Conservation (phyloP, 805 yeast genomes). For the Lipomyces yamadae region DNA sequence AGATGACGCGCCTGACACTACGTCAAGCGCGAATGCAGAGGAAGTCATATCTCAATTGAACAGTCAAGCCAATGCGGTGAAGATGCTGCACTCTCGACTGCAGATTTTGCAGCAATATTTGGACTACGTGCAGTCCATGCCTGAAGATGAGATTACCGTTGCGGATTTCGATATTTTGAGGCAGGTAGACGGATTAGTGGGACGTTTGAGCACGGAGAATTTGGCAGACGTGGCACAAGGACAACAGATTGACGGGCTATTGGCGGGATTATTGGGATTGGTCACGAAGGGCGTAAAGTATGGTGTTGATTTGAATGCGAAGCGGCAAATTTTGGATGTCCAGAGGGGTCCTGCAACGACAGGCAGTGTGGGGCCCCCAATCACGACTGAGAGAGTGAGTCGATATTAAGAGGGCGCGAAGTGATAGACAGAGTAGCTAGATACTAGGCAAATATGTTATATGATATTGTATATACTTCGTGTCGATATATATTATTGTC, state of each 20-base stretch:
- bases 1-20: slow-evolving; percentile 1
- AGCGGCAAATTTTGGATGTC: slow-evolving; percentile 25
- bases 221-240: slow-evolving; percentile 26
- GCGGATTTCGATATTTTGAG: slow-evolving; percentile 38
- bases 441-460: too few relatives aligned
- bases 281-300: slow-evolving; percentile 39
- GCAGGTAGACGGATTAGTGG: slow-evolving; percentile 35
- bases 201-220: slow-evolving; percentile 31
- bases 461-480: background rate
- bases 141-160: slow-evolving; percentile 22
- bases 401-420: background rate
- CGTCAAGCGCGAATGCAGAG: slow-evolving; percentile 16
- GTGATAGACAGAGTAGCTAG: background rate
- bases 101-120: slow-evolving; percentile 37
- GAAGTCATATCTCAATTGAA: slow-evolving; percentile 31
- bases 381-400: background rate
- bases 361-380: background rate
- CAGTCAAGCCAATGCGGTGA: slow-evolving; percentile 40
- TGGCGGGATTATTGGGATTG: slow-evolving; percentile 39
- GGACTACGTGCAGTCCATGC: slow-evolving; percentile 26
- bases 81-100: slow-evolving; percentile 39
- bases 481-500: background rate
- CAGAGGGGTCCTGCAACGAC: slow-evolving; percentile 5
- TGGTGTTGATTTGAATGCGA: slow-evolving; percentile 35
- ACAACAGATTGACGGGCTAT: slow-evolving; percentile 40